Base-by-base conservation (phyloP, 495 filamentous ascomycete species). In the Penicillium cosmopolitanum region DNA sequence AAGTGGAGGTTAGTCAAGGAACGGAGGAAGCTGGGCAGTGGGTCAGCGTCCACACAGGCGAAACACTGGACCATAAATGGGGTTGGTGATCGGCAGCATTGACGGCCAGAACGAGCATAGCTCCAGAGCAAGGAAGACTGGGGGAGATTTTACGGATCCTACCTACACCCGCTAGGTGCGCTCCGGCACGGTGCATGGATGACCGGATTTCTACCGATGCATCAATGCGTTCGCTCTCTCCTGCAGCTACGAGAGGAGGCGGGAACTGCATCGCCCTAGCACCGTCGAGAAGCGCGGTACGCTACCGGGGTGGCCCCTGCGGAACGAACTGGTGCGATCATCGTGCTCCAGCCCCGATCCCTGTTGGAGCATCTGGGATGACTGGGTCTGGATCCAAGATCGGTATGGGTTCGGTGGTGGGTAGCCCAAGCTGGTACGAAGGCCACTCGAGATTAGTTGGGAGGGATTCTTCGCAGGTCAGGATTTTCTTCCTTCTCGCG, bases 11-110 rank as follows among this genome's bases (percentile, higher is more conserved):
- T 9, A 34, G 19, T 48, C 18, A 21, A 34, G 53, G 50, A 1
- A 38, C 36, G 33, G 62, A 21, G 19, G 46, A 36, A 68, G 59
- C 59, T 65, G 66, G 55, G 38, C 25, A 36, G 60, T 66, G 63
- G 65, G 53, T 31, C 60, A n/a, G 21, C 33, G n/a, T 48, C 62
- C 62, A 65, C 62, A n/a, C 23, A 62, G 55, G 50, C 62, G 62
- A 67, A 67, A 67, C 65, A 60, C 58, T 54, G 57, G 58, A 43
- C 36, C 23, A 40, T 58, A 53, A 56, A 63, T 56, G 35, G 43
- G 58, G 57, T 60, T 33, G 35, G 48, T 55, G 63, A 66, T 61
- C 63, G 57, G 55, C 63, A 53, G 42, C 21, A 5, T 16, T 51
- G 19, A 48, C 15, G 18, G 36, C 33, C 55, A 18, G 15, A 62